Evolutionary conservation across 2,329 filamentous ascomycete species (phyloP), one percentile per base, ranked within the genome.

Genomic region (Colletotrichum camelliae): DNA sequence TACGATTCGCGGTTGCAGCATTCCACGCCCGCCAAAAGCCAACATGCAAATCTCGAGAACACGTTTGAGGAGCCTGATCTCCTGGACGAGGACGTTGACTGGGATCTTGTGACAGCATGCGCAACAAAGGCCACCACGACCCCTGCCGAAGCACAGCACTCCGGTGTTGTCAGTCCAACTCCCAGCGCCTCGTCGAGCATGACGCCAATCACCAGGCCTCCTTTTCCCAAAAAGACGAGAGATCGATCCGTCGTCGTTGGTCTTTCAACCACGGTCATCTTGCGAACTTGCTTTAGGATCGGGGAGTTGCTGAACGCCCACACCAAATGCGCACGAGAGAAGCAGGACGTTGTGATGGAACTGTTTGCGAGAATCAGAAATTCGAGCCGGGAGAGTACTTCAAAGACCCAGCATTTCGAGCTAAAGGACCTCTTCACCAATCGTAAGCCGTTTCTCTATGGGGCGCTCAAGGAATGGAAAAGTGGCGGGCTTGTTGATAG

Each of bases 241-340:
- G 89, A 91, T 79, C 86, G 89, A 39, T 91, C 90, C 27, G 87
- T 87, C 4, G 85, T 93, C 7, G 83, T 88, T 16, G 91, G 91
- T 10, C 79, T 91, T 3, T 88, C 88, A 0, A 84, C 88, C 2
- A 81, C 83, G 12, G 83, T 80, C 0, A 74, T 89, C 8, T 83
- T 93, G 15, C 88, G 90, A 13, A 91, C 89, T 1, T 94, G 92
- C 80, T 94, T 94, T 78, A 88, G 92, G 31, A 86, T 93, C 29
- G 90, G 89, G 5, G 91, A 94, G 79, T 88, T 93, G 72, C 84
- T 91, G 62, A 85, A 85, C 18, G 86, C 89, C 58, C 87, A 89
- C 67, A 60, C 70, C 1, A 70, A 79, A 4, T 83, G 83, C 62
- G 80, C 80, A 66, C 80, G 78, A 13, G 78, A 83, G 12, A 81